phyloP scores from a whole-genome alignment of 495 filamentous ascomycete genomes.

The Cairneyella variabilis region DNA sequence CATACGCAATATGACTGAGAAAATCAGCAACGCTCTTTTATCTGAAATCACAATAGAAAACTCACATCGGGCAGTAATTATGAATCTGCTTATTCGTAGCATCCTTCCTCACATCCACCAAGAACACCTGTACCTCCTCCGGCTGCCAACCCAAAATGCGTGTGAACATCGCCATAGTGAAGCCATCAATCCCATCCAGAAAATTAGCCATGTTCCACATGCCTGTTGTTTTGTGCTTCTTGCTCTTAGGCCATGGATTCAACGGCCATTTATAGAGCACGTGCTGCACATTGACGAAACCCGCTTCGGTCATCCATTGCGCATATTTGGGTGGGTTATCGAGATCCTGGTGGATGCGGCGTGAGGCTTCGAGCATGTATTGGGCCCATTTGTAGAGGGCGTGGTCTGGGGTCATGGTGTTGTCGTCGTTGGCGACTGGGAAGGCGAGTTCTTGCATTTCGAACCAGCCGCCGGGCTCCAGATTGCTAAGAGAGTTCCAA shows the following conservation, averaged over 20 bases:
- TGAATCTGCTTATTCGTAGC: constrained; percentile 15
- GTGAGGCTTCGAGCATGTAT: constrained; percentile 1
- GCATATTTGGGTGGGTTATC: background rate
- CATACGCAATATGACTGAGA: background rate
- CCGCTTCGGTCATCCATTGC: constrained; percentile 41
- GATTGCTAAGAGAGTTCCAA: constrained; percentile 3
- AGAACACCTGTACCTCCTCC: constrained; percentile 15
- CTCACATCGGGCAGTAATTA: constrained; percentile 18
- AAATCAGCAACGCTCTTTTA: background rate
- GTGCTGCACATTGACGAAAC: constrained; percentile 56
- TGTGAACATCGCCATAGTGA: constrained; percentile 45
- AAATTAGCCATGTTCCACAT: constrained; percentile 39
- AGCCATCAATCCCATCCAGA: constrained; percentile 40
- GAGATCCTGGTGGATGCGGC: background rate
- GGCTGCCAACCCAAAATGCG: constrained; percentile 41
- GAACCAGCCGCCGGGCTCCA: constrained; percentile 46
- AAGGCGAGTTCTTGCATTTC: constrained; percentile 41
- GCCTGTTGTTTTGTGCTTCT: constrained; percentile 10
- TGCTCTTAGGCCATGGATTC: constrained; percentile 49
- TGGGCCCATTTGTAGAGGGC: background rate
- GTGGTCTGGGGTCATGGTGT: background rate
- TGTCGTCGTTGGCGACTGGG: constrained; percentile 23
- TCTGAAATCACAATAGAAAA: background rate
- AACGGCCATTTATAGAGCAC: constrained; percentile 46
- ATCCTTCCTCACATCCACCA: constrained; percentile 17